Base-by-base conservation (phyloP, 768 basidiomycete species). In the Clitopilus passeckerianus region DNA sequence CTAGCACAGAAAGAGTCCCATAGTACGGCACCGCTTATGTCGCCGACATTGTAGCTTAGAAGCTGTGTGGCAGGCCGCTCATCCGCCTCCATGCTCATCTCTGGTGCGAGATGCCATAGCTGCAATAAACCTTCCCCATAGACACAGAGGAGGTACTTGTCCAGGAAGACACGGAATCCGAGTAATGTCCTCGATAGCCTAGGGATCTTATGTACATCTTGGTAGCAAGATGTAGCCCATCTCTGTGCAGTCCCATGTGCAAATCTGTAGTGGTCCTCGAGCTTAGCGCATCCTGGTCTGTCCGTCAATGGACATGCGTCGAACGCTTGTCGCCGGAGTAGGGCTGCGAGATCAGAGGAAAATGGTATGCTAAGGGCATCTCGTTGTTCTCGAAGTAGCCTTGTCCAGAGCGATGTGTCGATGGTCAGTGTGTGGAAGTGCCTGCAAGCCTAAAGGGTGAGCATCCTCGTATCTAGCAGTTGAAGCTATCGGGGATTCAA, bases 71-170 rank as follows among this genome's bases (percentile, higher is more conserved):
- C 64, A 70, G 5, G 68, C 70, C 10, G 66, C 58, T 67, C 62
- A 69, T 24, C 60, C 64, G 55, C 57, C 55, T 16, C 18, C 58
- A 23, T 46, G 64, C 24, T 62, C 44, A 34, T 24, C 12, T 57
- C 34, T 24, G 61, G 58, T 27, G 63, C 24, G 12, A 73, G 63
- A 62, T 83, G 79, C 74, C 79, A 82, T 0, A 84, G 64, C 53
- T 77, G 70, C 1, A 79, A 63, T 0, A 70, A 59, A 3, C 80
- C 78, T 59, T 80, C 77, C 16, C 65, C 65, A 60, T 79, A 81
- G 2, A 79, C 68, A 12, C 74, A 72, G 12, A 84, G 64, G 18
- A 85, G 68, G 81, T 80, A 85, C 37, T 76, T 68, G 54, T 83
- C 81, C 34, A 75, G 61, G 57, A 80, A 71, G 7, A 82, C 59